Base-by-base conservation (phyloP, 352 stramenopile genomes). In the Salisapilia sapeloensis region DNA sequence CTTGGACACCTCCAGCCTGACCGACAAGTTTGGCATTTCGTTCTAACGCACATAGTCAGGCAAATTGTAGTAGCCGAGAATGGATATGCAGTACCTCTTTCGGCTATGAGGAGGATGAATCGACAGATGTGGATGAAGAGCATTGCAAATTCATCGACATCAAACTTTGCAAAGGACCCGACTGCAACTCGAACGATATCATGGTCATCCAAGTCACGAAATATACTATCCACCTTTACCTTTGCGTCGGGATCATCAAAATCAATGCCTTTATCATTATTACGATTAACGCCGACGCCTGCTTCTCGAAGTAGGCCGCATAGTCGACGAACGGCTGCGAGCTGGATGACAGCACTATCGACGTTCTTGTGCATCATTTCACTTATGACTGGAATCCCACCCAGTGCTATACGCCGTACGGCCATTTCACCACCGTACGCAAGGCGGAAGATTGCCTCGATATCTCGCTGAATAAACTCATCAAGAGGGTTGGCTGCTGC, bases 371-470 rank as follows among this genome's bases (percentile, higher is more conserved):
- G 50, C 48, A 76, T 72, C 56, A 79, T 59, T 38, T 85, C 69
- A 24, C 72, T 53, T 9, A 60, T 50, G 26, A 59, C 47, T 4
- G 56, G 42, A 6, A 80, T 49, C 19, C 61, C 64, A 30, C 54
- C 63, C 31, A 74, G 60, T 1, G 44, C 49, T 29, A 84, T 79
- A 21, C 69, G 61, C 8, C 53, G 37, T n/a, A 84, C 62, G 10
- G 69, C 67, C 29, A 81, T 72, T 7, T 71, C 62, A 19, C 69
- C 69, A 14, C 63, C 69, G 24, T 71, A 84, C 14, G 81, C 56
- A 10, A 56, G 50, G 2, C 53, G 51, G 42, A 84, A 81, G 28
- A 84, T 76, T 29, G 63, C 64, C 37, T 80, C 74, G 35, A 84
- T 65, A 21, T 84, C 64, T 22, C 70, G 69, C 41, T 70, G 56